These are phyloP conservation scores for Beta vulgaris DNA, from an alignment of 148 eudicot species.

Conservation along the genomic window DNA sequence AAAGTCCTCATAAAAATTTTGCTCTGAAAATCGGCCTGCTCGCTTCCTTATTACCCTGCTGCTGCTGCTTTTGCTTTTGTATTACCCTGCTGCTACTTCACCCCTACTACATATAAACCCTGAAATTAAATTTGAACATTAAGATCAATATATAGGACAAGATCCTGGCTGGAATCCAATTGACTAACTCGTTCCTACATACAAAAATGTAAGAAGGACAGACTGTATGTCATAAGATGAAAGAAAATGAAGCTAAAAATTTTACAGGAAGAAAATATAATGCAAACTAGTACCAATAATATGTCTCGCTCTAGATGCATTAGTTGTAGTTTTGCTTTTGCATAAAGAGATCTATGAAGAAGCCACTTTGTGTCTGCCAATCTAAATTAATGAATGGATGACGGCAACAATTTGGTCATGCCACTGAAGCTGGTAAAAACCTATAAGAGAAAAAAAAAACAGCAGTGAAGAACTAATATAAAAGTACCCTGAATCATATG, in stretches of 20 bases:
- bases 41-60: no score
- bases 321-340: conserved; percentile 61
- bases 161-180: conserved; percentile 41
- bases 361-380: conserved; percentile 45
- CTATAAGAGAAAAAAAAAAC: conserved; percentile 38
- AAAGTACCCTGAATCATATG: neutral
- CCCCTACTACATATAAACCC: no score
- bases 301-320: conserved; percentile 45
- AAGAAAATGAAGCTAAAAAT: conserved; percentile 15
- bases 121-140: no score
- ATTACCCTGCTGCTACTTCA: no score
- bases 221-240: neutral
- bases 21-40: no score
- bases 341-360: conserved; percentile 48
- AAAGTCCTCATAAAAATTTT: no score
- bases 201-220: neutral
- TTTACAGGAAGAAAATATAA: conserved; percentile 9
- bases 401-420: conserved; percentile 37
- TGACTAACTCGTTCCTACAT: conserved; percentile 54
- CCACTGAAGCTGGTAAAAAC: conserved; percentile 45
- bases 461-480: conserved; percentile 14
- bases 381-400: conserved; percentile 51
- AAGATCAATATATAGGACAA: conserved; percentile 19
- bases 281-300: conserved; percentile 50
- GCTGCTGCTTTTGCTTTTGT: no score